phyloP scores from a whole-genome alignment of 1,284 basidiomycete species.

The Psilocybe mexicana region DNA sequence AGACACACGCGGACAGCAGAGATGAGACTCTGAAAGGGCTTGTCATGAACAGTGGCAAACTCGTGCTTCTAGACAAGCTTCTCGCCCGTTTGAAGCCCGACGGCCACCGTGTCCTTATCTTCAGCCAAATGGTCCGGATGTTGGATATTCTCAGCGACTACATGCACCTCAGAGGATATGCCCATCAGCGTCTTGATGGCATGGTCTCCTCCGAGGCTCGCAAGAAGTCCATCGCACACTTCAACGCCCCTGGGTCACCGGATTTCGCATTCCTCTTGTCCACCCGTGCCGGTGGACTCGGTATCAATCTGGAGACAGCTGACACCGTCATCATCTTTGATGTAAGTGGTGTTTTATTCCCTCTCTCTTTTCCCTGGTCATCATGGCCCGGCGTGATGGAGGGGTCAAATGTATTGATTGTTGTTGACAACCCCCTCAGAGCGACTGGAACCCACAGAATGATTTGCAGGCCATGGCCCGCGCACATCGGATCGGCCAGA shows the following conservation, averaged over 20 bases:
- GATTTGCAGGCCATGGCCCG: slow-evolving; percentile 99
- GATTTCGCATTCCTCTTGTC: slow-evolving; percentile 98
- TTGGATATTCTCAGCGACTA: slow-evolving; percentile 99
- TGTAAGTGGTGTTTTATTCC: slow-evolving; percentile 48
- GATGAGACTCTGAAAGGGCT: slow-evolving; percentile 94
- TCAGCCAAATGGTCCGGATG: slow-evolving; percentile 99
- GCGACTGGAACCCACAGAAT: slow-evolving; percentile 97
- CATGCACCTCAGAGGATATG: slow-evolving; percentile 87
- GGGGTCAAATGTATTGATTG: slow-evolving; percentile 8
- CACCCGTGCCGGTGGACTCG: slow-evolving; percentile 95
- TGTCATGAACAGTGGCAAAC: slow-evolving; percentile 97
- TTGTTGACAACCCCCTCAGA: slow-evolving; percentile 43
- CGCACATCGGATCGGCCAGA: slow-evolving; percentile 96
- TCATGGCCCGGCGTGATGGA: slow-evolving; percentile 1
- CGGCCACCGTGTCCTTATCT: slow-evolving; percentile 96
- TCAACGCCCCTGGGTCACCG: slow-evolving; percentile 91
- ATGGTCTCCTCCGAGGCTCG: slow-evolving; percentile 91
- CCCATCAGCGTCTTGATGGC: slow-evolving; percentile 96
- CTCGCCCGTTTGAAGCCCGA: slow-evolving; percentile 87
- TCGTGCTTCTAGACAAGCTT: slow-evolving; percentile 96
- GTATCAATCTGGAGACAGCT: slow-evolving; percentile 98
- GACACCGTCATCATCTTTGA: slow-evolving; percentile 99
- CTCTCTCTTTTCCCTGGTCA: slow-evolving; percentile 5
- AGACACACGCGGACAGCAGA: slow-evolving; percentile 70
- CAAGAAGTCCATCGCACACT: slow-evolving; percentile 95